Evolutionary conservation across 495 filamentous ascomycete genomes (phyloP).

Genomic region (Melanomma pulvis-pyrius): DNA sequence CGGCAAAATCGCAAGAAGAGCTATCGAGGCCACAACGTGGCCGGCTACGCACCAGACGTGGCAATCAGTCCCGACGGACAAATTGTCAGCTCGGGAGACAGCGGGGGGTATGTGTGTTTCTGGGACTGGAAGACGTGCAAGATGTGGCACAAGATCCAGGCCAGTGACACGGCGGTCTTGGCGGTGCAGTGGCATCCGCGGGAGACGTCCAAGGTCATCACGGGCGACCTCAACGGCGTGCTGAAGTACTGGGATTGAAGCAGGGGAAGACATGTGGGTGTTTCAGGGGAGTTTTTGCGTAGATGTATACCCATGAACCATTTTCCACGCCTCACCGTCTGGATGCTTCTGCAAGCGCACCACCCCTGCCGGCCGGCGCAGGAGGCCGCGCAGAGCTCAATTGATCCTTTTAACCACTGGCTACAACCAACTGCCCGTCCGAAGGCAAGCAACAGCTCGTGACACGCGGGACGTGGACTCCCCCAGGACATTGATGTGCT

Average conservation of each 20-base stretch:
- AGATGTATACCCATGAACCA: conserved; percentile 9
- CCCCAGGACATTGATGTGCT: too few species aligned
- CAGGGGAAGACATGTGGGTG: background rate
- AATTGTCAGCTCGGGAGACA: conserved; percentile 82
- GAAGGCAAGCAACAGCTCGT: too few species aligned
- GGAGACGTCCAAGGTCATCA: conserved; percentile 91
- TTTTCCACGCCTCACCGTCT: too few species aligned
- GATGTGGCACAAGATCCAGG: conserved; percentile 93
- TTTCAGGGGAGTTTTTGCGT: background rate
- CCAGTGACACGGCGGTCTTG: conserved; percentile 75
- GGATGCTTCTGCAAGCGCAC: too few species aligned
- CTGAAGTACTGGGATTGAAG: conserved; percentile 93
- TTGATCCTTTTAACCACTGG: too few species aligned
- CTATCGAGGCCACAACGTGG: conserved; percentile 93
- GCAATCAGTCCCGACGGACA: conserved; percentile 87
- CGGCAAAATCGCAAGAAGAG: conserved; percentile 95
- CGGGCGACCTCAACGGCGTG: conserved; percentile 82
- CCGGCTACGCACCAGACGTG: conserved; percentile 90
- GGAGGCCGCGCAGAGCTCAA: too few species aligned
- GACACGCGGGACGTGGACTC: too few species aligned
- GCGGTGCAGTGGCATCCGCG: conserved; percentile 91
- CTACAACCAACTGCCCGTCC: too few species aligned
- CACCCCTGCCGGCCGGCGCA: too few species aligned
- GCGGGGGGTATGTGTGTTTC: conserved; percentile 85
- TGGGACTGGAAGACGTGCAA: conserved; percentile 99